phyloP scores from a whole-genome alignment of 2,329 filamentous ascomycete genomes.

The Raffaelea arxii region DNA sequence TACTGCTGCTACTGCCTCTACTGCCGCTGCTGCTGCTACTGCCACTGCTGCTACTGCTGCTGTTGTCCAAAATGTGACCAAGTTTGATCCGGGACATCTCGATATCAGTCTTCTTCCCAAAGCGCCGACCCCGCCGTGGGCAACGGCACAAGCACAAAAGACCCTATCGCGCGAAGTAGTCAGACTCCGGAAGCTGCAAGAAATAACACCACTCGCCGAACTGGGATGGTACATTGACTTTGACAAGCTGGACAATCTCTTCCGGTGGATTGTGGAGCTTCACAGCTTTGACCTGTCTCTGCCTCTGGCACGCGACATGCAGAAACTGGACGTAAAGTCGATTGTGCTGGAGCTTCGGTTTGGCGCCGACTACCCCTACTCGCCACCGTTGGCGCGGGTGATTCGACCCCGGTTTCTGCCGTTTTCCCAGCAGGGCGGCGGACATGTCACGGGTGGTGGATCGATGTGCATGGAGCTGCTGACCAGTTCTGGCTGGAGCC shows the following conservation, averaged over 20 bases:
- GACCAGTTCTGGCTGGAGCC: constrained; percentile 74
- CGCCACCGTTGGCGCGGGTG: constrained; percentile 77
- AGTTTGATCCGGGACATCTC: constrained; percentile 58
- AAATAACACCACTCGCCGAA: constrained; percentile 45
- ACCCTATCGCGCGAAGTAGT: constrained; percentile 56
- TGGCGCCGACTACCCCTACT: constrained; percentile 62
- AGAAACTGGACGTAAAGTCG: constrained; percentile 47
- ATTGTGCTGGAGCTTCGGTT: constrained; percentile 78
- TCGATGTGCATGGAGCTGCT: constrained; percentile 78
- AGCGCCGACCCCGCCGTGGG: constrained; percentile 57
- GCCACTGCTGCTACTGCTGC: background rate
- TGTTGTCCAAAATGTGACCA: constrained; percentile 14
- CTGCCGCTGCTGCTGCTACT: too few species aligned
- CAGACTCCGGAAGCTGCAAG: constrained; percentile 54
- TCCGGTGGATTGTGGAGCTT: constrained; percentile 86
- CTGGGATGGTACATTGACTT: constrained; percentile 79
- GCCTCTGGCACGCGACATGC: constrained; percentile 68
- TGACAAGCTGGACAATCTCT: constrained; percentile 59
- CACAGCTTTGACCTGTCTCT: constrained; percentile 67
- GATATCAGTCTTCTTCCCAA: constrained; percentile 52
- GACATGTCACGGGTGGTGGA: constrained; percentile 76
- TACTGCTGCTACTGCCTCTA: too few species aligned
- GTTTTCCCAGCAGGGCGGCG: constrained; percentile 65
- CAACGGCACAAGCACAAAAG: constrained; percentile 49
- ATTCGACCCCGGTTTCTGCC: constrained; percentile 70